Percentiles rank a stretch among this genome's conserved stretches.
These are phyloP conservation scores for Pseudofabraea citricarpa DNA, from an alignment of 2,329 filamentous ascomycete genomes.

Conservation along the genomic window DNA sequence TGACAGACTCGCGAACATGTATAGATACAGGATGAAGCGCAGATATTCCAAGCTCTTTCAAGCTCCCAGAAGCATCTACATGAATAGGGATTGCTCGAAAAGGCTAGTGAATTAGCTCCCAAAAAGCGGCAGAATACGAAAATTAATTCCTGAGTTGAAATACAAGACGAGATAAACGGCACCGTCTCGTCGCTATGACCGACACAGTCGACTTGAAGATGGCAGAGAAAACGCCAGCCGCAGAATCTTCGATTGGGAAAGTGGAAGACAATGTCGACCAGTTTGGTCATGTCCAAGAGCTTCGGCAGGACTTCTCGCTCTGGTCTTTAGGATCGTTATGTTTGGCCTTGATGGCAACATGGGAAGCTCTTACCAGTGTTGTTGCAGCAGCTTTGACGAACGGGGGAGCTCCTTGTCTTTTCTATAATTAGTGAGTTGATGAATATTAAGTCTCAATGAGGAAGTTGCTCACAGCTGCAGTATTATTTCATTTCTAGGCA, in stretches of 20 bases:
- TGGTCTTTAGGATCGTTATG: conserved; percentile 39
- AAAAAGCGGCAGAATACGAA: too few relatives aligned
- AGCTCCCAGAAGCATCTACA: too few relatives aligned
- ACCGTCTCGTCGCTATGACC: too few relatives aligned
- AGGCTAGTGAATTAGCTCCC: too few relatives aligned
- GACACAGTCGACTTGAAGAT: too few relatives aligned
- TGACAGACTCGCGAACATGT: too few relatives aligned
- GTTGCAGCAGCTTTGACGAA: conserved; percentile 38
- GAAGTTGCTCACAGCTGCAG: conserved; percentile 17
- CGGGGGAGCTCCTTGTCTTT: conserved; percentile 41
- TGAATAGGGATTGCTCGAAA: too few relatives aligned
- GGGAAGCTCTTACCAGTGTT: conserved; percentile 43
- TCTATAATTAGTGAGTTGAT: conserved; percentile 36
- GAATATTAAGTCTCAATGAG: background rate
- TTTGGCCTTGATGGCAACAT: conserved; percentile 45
- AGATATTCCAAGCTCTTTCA: too few relatives aligned
- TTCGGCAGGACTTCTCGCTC: conserved; percentile 31
- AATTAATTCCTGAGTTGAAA: too few relatives aligned
- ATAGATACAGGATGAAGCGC: too few relatives aligned
- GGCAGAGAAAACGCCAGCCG: background rate
- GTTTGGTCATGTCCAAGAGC: conserved; percentile 16
- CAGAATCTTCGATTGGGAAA: background rate
- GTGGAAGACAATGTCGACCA: background rate
- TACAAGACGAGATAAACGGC: too few relatives aligned
- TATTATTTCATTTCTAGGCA: conserved; percentile 36